Conservation (phyloP, 495 filamentous ascomycete genomes). For the Aspergillus affinis region DNA sequence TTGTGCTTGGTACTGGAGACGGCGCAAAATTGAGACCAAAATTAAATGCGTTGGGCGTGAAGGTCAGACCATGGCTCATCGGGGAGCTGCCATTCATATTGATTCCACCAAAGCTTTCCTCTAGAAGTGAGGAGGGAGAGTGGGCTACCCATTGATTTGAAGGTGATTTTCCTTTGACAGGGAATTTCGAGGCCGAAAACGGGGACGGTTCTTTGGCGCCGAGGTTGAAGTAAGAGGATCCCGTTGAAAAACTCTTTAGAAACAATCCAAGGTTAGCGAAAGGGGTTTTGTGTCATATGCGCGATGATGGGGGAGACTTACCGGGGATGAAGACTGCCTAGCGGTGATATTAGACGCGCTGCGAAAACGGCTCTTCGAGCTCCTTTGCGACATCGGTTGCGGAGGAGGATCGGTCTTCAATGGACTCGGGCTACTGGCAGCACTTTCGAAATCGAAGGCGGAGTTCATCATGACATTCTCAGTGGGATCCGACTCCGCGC, state of each 20-base stretch:
- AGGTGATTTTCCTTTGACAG: conserved; percentile 47
- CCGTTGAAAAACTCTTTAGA: conserved; percentile 25
- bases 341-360: conserved; percentile 23
- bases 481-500: conserved; percentile 47
- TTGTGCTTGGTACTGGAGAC: conserved; percentile 30
- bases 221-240: conserved; percentile 34
- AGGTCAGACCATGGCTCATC: conserved; percentile 34
- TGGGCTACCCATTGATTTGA: conserved; percentile 48
- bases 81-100: conserved; percentile 45
- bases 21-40: conserved; percentile 39
- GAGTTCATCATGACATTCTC: conserved; percentile 60
- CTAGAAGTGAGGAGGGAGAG: conserved; percentile 53
- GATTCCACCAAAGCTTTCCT: conserved; percentile 46
- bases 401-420: conserved; percentile 38
- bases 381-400: conserved; percentile 25
- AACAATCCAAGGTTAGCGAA: not conserved
- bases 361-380: conserved; percentile 29
- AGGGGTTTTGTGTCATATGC: not conserved
- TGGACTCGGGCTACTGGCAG: conserved; percentile 63
- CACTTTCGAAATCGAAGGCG: conserved; percentile 69
- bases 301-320: conserved; percentile 22
- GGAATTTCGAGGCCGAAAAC: conserved; percentile 35
- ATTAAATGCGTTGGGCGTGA: conserved; percentile 30
- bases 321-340: conserved; percentile 30
- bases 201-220: conserved; percentile 51